phyloP scores from a whole-genome alignment of 2,329 filamentous ascomycete genomes.

The Phialemoniopsis sp. region DNA sequence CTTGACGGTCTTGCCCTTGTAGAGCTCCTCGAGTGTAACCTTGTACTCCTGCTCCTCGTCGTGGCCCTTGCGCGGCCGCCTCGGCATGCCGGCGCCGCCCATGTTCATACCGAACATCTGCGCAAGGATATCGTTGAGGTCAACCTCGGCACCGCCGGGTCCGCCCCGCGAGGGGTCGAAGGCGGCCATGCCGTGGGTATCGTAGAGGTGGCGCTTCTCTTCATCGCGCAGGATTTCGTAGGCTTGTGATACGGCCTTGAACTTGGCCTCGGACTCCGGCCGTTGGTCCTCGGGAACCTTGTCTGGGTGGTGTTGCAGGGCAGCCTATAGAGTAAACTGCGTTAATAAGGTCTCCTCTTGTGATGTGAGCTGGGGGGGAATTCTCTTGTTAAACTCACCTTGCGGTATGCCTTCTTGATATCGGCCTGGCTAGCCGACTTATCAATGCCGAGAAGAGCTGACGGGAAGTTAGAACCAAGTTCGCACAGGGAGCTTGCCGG shows the following conservation, averaged over 20 bases:
- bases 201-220: conserved; percentile 87
- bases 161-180: conserved; percentile 75
- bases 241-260: conserved; percentile 89
- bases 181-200: conserved; percentile 91
- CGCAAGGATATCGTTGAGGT: conserved; percentile 87
- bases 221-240: conserved; percentile 98
- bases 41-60: conserved; percentile 90
- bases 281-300: conserved; percentile 87
- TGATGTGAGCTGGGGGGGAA: neutral
- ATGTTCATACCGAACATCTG: conserved; percentile 87
- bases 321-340: conserved; percentile 52
- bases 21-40: conserved; percentile 88
- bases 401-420: conserved; percentile 95
- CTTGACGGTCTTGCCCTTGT: conserved; percentile 97
- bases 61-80: conserved; percentile 65
- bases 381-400: conserved; percentile 48
- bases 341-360: neutral
- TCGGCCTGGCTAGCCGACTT: conserved; percentile 70
- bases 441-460: conserved; percentile 76
- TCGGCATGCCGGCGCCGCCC: conserved; percentile 41
- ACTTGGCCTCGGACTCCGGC: conserved; percentile 80
- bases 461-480: conserved; percentile 5
- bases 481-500: neutral
- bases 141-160: conserved; percentile 64
- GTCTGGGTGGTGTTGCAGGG: conserved; percentile 86